phyloP scores from a whole-genome alignment of 768 basidiomycete genomes.

The Lentinula aciculospora region DNA sequence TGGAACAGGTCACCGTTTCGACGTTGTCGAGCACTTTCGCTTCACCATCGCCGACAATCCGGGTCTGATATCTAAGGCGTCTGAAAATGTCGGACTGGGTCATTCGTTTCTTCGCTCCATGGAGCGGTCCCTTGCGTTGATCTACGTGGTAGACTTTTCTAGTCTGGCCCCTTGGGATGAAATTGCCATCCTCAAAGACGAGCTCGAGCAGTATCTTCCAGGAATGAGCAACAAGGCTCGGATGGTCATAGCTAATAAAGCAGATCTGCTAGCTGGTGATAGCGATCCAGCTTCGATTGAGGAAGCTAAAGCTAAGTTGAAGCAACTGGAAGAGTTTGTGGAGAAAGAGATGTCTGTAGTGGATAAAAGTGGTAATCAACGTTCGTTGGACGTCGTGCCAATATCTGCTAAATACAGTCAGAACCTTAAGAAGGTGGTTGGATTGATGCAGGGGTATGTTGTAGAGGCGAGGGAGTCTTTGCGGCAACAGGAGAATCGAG shows the following conservation, averaged over 20 bases:
- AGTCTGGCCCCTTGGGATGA: constrained; percentile 73
- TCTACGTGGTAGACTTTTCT: constrained; percentile 89
- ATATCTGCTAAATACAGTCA: constrained; percentile 82
- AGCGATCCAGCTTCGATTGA: constrained; percentile 41
- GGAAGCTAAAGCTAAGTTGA: constrained; percentile 53
- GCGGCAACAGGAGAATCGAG: background rate
- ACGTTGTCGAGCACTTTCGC: constrained; percentile 68
- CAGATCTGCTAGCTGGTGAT: constrained; percentile 67
- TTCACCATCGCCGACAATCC: constrained; percentile 98
- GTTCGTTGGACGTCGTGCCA: constrained; percentile 64
- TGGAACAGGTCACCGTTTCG: constrained; percentile 46
- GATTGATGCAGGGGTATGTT: constrained; percentile 64
- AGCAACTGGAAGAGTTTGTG: constrained; percentile 52
- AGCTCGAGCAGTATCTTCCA: constrained; percentile 76
- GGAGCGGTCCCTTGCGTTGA: constrained; percentile 85
- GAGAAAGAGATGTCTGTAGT: constrained; percentile 33
- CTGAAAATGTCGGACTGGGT: constrained; percentile 87
- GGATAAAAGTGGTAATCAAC: constrained; percentile 19
- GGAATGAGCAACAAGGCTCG: constrained; percentile 74
- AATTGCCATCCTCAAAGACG: constrained; percentile 64
- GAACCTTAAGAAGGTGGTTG: constrained; percentile 70
- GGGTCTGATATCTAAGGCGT: constrained; percentile 79
- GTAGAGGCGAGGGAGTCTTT: background rate
- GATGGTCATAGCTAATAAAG: constrained; percentile 93
- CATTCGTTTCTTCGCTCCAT: constrained; percentile 92